Conservation (phyloP, 148 eudicot genomes). For the Rhododendron vialii region DNA sequence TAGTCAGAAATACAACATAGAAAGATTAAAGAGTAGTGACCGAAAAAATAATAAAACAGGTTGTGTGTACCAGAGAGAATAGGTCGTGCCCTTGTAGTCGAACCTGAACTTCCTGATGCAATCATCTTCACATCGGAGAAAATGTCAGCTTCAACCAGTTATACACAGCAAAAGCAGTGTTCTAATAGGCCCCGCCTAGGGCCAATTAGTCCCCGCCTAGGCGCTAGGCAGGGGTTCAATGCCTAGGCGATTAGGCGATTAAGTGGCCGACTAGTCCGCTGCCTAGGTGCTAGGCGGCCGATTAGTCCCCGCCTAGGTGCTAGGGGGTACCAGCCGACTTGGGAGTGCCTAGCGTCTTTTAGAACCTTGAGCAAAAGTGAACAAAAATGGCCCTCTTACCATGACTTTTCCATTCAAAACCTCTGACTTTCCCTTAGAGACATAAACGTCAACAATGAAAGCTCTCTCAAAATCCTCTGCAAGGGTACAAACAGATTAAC, state of each 20-base stretch:
- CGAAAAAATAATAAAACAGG: neutral
- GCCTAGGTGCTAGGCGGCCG: too few relatives aligned
- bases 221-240: too few relatives aligned
- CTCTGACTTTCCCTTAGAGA: conserved; percentile 47
- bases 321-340: too few relatives aligned
- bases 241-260: too few relatives aligned
- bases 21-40: conserved; percentile 6
- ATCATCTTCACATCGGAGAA: conserved; percentile 37
- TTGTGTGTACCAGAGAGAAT: conserved; percentile 61
- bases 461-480: conserved; percentile 51
- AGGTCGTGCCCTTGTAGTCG: conserved; percentile 54
- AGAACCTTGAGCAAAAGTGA: neutral
- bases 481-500: conserved; percentile 13
- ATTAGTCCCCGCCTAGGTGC: too few relatives aligned
- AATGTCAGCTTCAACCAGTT: conserved; percentile 3
- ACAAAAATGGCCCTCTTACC: conserved; percentile 35
- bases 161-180: conserved; percentile 6
- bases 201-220: too few relatives aligned
- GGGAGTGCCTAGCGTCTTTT: too few relatives aligned
- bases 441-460: conserved; percentile 61
- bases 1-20: neutral
- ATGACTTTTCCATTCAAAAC: conserved; percentile 53
- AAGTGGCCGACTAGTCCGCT: too few relatives aligned
- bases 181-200: too few relatives aligned
- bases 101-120: conserved; percentile 68